These are phyloP conservation scores for Zychaea mexicana DNA, from an alignment of 371 early-diverging fungal species.

Conservation along the genomic window DNA sequence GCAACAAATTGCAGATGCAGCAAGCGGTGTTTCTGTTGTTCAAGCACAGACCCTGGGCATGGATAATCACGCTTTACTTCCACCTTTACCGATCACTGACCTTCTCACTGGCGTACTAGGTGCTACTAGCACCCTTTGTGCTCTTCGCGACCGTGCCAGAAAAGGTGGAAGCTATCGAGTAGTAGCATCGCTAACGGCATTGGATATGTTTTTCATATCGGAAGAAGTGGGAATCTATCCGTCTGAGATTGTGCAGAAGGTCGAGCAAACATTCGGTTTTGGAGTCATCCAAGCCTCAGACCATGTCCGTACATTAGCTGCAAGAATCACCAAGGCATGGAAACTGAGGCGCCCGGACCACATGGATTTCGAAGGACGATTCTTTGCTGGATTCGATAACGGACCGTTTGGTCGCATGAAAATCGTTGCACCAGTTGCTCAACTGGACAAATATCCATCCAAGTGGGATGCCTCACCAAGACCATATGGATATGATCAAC, in stretches of 20 bases:
- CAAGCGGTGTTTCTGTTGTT: constrained; percentile 13
- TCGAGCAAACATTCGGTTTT: neutral
- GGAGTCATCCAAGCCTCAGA: neutral
- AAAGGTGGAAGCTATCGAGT: constrained; percentile 12
- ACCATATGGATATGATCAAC: neutral
- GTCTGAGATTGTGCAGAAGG: constrained; percentile 7
- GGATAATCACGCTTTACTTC: neutral
- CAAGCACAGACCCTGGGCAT: constrained; percentile 14
- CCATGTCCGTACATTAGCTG: neutral
- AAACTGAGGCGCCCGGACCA: neutral
- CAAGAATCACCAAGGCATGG: neutral
- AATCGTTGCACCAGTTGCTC: neutral
- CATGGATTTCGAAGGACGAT: constrained; percentile 1
- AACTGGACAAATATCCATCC: constrained; percentile 5
- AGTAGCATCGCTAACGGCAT: constrained; percentile 1
- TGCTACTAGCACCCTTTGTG: constrained; percentile 7
- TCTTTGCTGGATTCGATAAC: neutral
- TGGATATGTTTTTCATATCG: constrained; percentile 7
- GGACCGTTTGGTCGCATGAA: neutral
- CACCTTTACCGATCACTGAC: constrained; percentile 10
- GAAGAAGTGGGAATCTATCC: constrained; percentile 9
- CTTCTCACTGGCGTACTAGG: constrained; percentile 12
- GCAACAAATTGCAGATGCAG: constrained; percentile 23
- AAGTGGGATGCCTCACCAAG: constrained; percentile 6
- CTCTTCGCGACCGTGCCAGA: constrained; percentile 8